These are phyloP conservation scores for Rachicladosporium sp. DNA, from an alignment of 2,329 filamentous ascomycete species.

Conservation along the genomic window DNA sequence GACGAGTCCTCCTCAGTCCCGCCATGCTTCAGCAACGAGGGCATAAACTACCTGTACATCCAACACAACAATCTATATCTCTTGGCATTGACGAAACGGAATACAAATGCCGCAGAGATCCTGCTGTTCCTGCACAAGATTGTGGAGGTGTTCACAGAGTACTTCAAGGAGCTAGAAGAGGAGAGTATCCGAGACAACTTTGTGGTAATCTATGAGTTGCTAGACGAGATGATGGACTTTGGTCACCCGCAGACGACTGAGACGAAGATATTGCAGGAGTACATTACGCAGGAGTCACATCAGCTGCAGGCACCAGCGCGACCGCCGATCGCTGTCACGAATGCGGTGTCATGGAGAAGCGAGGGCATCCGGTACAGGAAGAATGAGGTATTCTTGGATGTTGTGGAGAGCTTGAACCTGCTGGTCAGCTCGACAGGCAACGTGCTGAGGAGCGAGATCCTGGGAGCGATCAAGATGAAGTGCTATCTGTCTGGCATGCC, in stretches of 20 bases:
- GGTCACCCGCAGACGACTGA: constrained; percentile 98
- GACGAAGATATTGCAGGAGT: constrained; percentile 93
- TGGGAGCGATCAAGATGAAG: constrained; percentile 98
- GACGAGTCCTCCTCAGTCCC: constrained; percentile 96
- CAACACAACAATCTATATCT: constrained; percentile 98
- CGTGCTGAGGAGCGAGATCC: constrained; percentile 87
- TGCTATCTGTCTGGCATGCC: constrained; percentile 98
- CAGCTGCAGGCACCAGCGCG: constrained; percentile 94
- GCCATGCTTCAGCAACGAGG: constrained; percentile 95
- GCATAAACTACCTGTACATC: constrained; percentile 99
- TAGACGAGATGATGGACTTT: constrained; percentile 99
- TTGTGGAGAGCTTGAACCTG: constrained; percentile 91
- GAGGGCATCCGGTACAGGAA: constrained; percentile 98
- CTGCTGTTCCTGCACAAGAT: constrained; percentile 96
- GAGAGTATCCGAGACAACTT: constrained; percentile 99
- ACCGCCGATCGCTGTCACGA: constrained; percentile 94
- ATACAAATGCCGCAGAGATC: constrained; percentile 97
- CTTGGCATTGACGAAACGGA: constrained; percentile 92
- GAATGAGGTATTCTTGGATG: constrained; percentile 98
- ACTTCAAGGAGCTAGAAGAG: constrained; percentile 98
- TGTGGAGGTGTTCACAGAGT: constrained; percentile 98
- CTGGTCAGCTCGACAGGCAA: constrained; percentile 90
- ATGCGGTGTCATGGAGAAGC: constrained; percentile 94
- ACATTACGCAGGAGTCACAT: constrained; percentile 95
- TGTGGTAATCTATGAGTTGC: constrained; percentile 94